phyloP scores from a whole-genome alignment of 805 yeast species.

The Saccharomyces paradoxus region DNA sequence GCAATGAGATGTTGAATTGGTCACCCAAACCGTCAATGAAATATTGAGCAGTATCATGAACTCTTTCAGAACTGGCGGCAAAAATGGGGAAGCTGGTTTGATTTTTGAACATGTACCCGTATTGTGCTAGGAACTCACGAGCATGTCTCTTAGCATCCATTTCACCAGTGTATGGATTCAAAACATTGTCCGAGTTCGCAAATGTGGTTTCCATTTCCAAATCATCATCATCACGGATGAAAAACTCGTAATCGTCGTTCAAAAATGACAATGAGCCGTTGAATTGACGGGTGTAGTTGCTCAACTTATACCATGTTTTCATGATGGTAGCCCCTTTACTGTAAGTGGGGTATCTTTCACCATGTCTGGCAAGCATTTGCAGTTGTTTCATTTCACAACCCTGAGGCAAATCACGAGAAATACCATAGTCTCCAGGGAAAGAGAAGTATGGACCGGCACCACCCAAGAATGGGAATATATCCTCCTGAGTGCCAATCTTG shows the following conservation, averaged over 20 bases:
- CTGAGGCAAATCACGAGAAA: constrained; percentile 39
- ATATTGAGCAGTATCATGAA: constrained; percentile 42
- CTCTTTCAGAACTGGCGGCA: constrained; percentile 41
- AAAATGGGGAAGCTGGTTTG: constrained; percentile 38
- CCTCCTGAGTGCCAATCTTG: constrained; percentile 17
- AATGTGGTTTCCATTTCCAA: constrained; percentile 36
- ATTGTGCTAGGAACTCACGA: constrained; percentile 36
- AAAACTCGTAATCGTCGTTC: constrained; percentile 38
- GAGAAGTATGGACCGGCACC: constrained; percentile 51
- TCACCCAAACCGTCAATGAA: constrained; percentile 36
- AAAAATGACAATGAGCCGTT: constrained; percentile 48
- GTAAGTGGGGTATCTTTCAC: constrained; percentile 62
- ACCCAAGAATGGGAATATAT: constrained; percentile 43
- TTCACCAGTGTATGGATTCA: constrained; percentile 40
- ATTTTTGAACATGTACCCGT: constrained; percentile 35
- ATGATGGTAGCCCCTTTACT: constrained; percentile 33
- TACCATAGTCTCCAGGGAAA: constrained; percentile 43
- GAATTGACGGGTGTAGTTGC: constrained; percentile 28
- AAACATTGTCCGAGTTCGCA: constrained; percentile 15
- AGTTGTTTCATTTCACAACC: constrained; percentile 55
- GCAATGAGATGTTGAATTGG: constrained; percentile 24
- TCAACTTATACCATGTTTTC: constrained; percentile 13
- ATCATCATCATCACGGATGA: constrained; percentile 34
- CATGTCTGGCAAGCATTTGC: constrained; percentile 67
- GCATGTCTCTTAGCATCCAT: constrained; percentile 40